Evolutionary conservation across 805 yeast species (phyloP).

Genomic region (Kregervanrija fluxuum): DNA sequence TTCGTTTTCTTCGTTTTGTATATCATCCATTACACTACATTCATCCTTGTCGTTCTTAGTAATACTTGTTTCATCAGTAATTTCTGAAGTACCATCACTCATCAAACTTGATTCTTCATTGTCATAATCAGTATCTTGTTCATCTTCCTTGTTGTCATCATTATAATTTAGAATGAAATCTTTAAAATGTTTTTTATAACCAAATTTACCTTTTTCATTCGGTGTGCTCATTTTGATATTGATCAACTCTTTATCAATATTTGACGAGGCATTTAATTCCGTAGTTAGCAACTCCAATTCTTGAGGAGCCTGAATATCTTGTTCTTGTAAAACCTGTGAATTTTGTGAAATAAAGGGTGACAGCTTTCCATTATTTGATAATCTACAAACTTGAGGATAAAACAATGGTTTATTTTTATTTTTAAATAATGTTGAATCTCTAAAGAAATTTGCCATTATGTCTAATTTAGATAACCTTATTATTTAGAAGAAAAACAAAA

Average conservation of each 20-base stretch:
- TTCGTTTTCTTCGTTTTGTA: neutral
- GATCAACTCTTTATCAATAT: neutral
- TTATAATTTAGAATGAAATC: neutral
- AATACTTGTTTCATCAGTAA: too few species aligned
- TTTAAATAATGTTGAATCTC: constrained; percentile 11
- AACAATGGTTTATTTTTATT: constrained; percentile 2
- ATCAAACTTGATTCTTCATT: neutral
- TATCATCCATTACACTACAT: too few species aligned
- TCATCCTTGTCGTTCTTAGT: too few species aligned
- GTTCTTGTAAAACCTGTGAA: too few species aligned
- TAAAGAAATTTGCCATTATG: constrained; percentile 13
- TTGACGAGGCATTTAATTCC: neutral
- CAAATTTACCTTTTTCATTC: neutral
- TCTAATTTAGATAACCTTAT: neutral
- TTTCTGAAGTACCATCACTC: too few species aligned
- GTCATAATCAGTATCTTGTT: neutral
- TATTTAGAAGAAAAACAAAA: neutral
- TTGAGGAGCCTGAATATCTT: too few species aligned
- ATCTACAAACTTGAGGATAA: neutral
- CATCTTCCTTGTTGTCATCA: neutral
- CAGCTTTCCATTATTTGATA: too few species aligned
- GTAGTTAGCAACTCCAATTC: too few species aligned
- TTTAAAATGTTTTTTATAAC: neutral
- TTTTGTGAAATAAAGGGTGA: too few species aligned
- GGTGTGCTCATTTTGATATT: constrained; percentile 1